Percentiles rank a stretch among this genome's conserved stretches.
These are phyloP conservation scores for Claviceps pazoutovae DNA, from an alignment of 2,329 filamentous ascomycete genomes.

Conservation along the genomic window DNA sequence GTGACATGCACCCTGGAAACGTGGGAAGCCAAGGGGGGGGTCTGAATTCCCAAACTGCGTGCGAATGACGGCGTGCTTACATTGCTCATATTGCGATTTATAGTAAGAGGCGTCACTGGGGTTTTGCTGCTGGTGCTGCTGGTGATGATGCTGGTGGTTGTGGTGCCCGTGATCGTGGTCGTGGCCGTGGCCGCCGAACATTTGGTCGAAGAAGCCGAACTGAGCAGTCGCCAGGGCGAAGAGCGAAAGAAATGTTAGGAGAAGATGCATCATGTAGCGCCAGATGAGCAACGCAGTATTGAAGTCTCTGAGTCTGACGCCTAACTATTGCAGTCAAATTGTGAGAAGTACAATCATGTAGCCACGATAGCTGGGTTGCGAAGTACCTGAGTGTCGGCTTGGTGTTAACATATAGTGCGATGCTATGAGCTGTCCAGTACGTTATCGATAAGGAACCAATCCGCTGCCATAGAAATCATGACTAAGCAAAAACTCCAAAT, in stretches of 20 bases:
- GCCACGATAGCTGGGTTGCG: too few relatives aligned
- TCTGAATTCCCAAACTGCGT: too few relatives aligned
- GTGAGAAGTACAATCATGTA: background rate
- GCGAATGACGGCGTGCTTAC: constrained; percentile 27
- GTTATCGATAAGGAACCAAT: background rate
- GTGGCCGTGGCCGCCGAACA: constrained; percentile 53
- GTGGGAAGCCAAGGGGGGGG: too few relatives aligned
- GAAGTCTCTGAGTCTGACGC: background rate
- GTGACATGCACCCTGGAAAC: too few relatives aligned
- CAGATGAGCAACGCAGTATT: background rate
- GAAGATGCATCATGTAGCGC: constrained; percentile 15
- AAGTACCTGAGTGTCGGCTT: too few relatives aligned
- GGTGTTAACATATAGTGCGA: background rate
- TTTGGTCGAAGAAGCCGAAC: constrained; percentile 94
- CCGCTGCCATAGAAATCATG: background rate
- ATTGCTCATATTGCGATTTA: constrained; percentile 51
- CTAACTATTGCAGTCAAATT: background rate
- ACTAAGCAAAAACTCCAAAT: constrained; percentile 6
- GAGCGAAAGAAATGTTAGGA: constrained; percentile 41
- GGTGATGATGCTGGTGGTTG: constrained; percentile 45
- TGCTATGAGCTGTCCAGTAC: background rate
- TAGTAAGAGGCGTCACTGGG: constrained; percentile 76
- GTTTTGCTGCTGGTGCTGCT: constrained; percentile 63
- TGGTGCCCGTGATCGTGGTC: constrained; percentile 17
- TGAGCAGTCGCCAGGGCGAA: constrained; percentile 55